These are phyloP conservation scores for Trichoderma gamsii DNA, from an alignment of 495 filamentous ascomycete genomes.

Conservation along the genomic window DNA sequence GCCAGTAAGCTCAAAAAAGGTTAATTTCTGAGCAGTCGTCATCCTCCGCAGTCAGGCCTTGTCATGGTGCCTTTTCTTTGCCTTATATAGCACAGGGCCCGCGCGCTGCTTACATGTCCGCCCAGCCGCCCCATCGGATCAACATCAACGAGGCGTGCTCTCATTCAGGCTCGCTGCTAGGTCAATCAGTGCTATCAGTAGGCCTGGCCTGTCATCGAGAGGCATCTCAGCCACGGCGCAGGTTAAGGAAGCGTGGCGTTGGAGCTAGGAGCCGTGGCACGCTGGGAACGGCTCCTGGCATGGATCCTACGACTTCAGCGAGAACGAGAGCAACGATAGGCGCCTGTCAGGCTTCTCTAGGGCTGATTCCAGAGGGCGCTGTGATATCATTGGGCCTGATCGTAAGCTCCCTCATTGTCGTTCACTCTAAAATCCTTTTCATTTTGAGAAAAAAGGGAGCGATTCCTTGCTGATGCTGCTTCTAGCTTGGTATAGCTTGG, in stretches of 20 bases:
- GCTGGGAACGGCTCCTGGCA: background rate
- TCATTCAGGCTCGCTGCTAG: background rate
- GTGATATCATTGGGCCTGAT: conserved; percentile 1
- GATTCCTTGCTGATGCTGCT: background rate
- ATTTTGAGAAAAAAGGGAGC: background rate
- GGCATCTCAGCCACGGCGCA: too few species aligned
- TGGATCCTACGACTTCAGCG: background rate
- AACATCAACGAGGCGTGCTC: background rate
- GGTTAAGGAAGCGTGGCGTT: background rate
- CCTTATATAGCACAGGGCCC: background rate
- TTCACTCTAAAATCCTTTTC: background rate
- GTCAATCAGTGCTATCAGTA: background rate
- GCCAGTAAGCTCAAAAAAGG: too few species aligned
- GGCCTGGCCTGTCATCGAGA: background rate
- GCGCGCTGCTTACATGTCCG: conserved; percentile 2
- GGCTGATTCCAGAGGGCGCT: background rate
- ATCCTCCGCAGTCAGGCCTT: background rate
- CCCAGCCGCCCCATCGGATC: background rate
- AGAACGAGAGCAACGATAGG: background rate
- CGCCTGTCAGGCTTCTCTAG: background rate
- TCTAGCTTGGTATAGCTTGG: background rate
- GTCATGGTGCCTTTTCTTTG: background rate
- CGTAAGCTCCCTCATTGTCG: background rate
- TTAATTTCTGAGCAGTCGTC: background rate
- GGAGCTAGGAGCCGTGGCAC: background rate